Base-by-base conservation (phyloP, 257 asterid species). In the Haberlea rhodopensis region DNA sequence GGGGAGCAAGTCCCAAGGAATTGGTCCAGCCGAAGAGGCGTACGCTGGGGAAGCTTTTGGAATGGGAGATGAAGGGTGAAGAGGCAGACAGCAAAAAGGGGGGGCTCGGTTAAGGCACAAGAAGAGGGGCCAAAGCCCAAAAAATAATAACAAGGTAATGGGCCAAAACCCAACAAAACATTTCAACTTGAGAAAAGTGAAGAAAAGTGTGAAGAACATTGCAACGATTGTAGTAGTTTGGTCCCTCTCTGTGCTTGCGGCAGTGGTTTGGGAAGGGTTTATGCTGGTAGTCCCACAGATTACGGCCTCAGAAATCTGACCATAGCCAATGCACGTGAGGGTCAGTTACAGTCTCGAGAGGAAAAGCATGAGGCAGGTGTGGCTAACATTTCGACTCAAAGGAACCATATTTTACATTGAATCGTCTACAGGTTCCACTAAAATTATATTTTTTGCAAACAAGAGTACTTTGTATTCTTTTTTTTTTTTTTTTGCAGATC, bases 321-420 rank as follows among this genome's bases (percentile, higher is more conserved):
- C 16, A 46, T 54, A 19, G 23, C 77, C 10, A 79, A 75, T 62
- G 46, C 43, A 37, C 63, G 62, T 23, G 72, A 60, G 34, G 46
- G 55, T 57, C 75, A 19, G 24, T 25, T 60, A 26, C 54, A 57
- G 57, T 53, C 70, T 25, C 32, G 16, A 9, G 72, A 49, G 62
- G 84, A 65, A 32, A 58, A 28, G n/a, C 24, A 31, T 10, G 25
- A 37, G 53, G 75, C 26, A 29, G 57, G 73, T 68, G 64, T 68
- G 34, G 31, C 52, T 40, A 56, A 64, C 53, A 46, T 60, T 63
- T 57, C 73, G 20, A 63, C 21, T 53, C 54, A 74, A 63, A 37
- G 75, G 56, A 65, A 57, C 89, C 81, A 16, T 91, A 89, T 74
- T 91, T 89, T 65, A 87, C 96, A 67, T 57, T 85, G 78, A 79